Conservation (phyloP, 1,284 basidiomycete species). For the Afroboletus lepidellus region DNA sequence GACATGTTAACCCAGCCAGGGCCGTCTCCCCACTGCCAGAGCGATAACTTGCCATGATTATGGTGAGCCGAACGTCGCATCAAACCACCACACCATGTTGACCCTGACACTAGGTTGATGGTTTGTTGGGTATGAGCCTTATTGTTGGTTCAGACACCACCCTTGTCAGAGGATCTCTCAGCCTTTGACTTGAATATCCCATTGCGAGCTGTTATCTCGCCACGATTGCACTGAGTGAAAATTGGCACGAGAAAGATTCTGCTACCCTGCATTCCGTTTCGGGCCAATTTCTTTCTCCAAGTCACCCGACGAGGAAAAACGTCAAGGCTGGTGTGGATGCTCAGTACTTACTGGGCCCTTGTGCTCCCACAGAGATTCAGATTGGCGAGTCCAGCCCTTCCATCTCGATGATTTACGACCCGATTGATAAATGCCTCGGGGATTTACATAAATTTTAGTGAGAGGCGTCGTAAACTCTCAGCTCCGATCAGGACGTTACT, state of each 20-base stretch:
- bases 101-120: slow-evolving; percentile 13
- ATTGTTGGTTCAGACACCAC: slow-evolving; percentile 26
- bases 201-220: slow-evolving; percentile 30
- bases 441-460: slow-evolving; percentile 15
- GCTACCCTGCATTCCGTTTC: no score
- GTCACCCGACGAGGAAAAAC: no score
- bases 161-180: slow-evolving; percentile 24
- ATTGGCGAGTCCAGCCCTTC: slow-evolving; percentile 3
- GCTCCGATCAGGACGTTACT: not conserved
- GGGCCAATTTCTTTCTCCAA: no score
- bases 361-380: slow-evolving; percentile 14
- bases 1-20: not conserved
- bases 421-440: slow-evolving; percentile 4
- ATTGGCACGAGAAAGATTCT: slow-evolving; percentile 43
- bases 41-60: no score
- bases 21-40: slow-evolving; percentile 24
- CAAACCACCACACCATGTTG: slow-evolving; percentile 4
- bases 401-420: not conserved
- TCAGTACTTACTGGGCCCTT: slow-evolving; percentile 11
- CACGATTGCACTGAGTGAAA: slow-evolving; percentile 41
- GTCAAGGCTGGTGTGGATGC: no score
- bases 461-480: slow-evolving; percentile 1
- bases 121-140: slow-evolving; percentile 10
- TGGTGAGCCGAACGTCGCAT: slow-evolving; percentile 5
- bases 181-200: slow-evolving; percentile 25